Conservation (phyloP, 2,329 filamentous ascomycete species). For the Mycocentrospora acerina region DNA sequence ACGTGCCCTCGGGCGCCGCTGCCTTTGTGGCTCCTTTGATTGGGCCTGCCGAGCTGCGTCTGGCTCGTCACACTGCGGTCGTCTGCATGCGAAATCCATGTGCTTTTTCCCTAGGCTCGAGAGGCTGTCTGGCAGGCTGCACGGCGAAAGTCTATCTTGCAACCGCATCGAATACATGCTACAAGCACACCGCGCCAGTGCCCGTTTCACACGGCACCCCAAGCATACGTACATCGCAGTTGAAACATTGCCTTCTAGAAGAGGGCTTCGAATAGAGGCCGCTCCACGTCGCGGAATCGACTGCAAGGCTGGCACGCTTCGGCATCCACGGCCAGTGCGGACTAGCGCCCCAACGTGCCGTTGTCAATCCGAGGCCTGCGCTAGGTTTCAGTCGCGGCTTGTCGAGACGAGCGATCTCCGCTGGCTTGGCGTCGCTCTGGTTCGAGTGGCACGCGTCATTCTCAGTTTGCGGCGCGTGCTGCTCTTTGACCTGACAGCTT, state of each 20-base stretch:
- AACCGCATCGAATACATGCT: not conserved
- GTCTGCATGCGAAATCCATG: not conserved
- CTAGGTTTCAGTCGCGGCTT: constrained; percentile 28
- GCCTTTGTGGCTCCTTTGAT: constrained; percentile 8
- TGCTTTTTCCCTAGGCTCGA: too few species aligned
- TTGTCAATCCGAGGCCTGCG: constrained; percentile 24
- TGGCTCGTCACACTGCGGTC: too few species aligned
- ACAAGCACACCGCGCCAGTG: not conserved
- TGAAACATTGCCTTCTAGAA: constrained; percentile 16
- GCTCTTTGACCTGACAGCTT: constrained; percentile 7
- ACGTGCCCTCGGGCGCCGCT: constrained; percentile 26
- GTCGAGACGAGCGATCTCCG: constrained; percentile 4
- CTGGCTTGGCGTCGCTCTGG: constrained; percentile 4
- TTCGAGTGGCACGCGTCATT: constrained; percentile 19
- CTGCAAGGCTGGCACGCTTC: too few species aligned
- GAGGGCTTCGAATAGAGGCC: constrained; percentile 2
- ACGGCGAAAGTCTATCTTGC: constrained; percentile 2
- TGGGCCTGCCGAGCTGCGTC: constrained; percentile 2
- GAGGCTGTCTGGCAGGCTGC: too few species aligned
- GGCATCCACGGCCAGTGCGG: too few species aligned
- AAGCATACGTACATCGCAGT: constrained; percentile 3
- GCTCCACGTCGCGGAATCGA: constrained; percentile 10
- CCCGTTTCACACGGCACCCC: not conserved
- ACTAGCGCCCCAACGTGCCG: too few species aligned
- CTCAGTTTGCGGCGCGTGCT: constrained; percentile 3